These are phyloP conservation scores for Neonectria magnoliae DNA, from an alignment of 2,329 filamentous ascomycete genomes.

Conservation along the genomic window DNA sequence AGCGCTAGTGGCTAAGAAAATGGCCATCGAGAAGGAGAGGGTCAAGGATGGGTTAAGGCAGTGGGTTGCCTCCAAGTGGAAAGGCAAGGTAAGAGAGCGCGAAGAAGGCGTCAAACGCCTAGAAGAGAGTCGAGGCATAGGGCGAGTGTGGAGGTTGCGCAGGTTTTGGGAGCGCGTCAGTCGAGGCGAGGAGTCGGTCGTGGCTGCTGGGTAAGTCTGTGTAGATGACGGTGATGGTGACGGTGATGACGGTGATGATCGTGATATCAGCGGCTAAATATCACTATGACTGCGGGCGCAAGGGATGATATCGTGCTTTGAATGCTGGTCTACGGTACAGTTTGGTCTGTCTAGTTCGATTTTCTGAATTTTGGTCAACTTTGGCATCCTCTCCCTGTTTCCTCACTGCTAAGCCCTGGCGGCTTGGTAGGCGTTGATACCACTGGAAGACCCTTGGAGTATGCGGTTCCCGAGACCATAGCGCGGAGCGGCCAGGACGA, in stretches of 20 bases:
- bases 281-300: not conserved
- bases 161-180: constrained; percentile 74
- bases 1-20: constrained; percentile 68
- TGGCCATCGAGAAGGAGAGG: constrained; percentile 72
- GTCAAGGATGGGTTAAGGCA: constrained; percentile 73
- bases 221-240: not conserved
- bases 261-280: not conserved
- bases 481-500: not conserved
- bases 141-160: constrained; percentile 69
- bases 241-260: constrained; percentile 6
- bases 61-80: constrained; percentile 71
- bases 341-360: not conserved
- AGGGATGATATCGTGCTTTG: not conserved
- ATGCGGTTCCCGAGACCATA: not conserved
- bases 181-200: constrained; percentile 47
- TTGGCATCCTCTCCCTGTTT: not conserved
- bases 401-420: not conserved
- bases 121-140: constrained; percentile 63
- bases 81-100: constrained; percentile 60
- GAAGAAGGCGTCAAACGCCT: constrained; percentile 58
- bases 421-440: not conserved
- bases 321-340: not conserved
- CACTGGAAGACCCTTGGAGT: not conserved
- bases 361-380: not conserved
- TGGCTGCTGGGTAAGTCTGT: constrained; percentile 33